A percentile compares a stretch with the other conserved stretches of the same genome.
Evolutionary conservation across 2,329 filamentous ascomycete species (phyloP).

Genomic region (Sporothrix schenckii): DNA sequence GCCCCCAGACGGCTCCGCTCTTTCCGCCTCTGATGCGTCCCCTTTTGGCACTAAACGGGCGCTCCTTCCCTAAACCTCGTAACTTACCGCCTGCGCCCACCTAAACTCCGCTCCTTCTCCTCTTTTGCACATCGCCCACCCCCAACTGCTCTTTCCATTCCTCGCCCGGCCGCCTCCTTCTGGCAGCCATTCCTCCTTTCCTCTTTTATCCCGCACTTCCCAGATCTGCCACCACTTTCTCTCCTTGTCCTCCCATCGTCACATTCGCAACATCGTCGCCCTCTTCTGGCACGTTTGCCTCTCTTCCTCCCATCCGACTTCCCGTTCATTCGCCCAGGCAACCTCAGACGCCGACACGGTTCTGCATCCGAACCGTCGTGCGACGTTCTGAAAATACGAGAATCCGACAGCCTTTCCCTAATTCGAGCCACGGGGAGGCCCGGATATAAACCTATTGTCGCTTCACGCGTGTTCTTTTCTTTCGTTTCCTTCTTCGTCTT

Average conservation of each 20-base stretch:
- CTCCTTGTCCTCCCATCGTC: constrained; percentile 13
- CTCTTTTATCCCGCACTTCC: constrained; percentile 25
- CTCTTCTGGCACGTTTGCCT: constrained; percentile 19
- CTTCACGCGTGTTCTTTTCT: background rate
- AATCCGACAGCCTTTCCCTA: background rate
- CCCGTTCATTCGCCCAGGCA: constrained; percentile 13
- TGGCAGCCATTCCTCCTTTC: constrained; percentile 7
- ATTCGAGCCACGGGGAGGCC: constrained; percentile 7
- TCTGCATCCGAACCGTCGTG: constrained; percentile 12
- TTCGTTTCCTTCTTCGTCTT: background rate
- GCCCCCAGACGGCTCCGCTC: constrained; percentile 22
- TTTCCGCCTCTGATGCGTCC: constrained; percentile 11
- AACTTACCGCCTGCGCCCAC: background rate
- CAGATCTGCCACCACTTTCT: constrained; percentile 27
- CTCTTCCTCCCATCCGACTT: background rate
- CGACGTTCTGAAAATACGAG: background rate
- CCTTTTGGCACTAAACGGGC: constrained; percentile 7
- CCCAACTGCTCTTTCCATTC: constrained; percentile 7
- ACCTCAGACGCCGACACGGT: background rate
- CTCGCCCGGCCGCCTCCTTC: constrained; percentile 6
- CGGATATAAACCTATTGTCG: constrained; percentile 15
- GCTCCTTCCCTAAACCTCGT: constrained; percentile 25
- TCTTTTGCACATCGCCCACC: constrained; percentile 4
- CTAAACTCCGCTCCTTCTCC: constrained; percentile 19
- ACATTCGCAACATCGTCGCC: constrained; percentile 20